Conservation (phyloP, 2,329 filamentous ascomycete genomes). For the Ceratocystis papillata region DNA sequence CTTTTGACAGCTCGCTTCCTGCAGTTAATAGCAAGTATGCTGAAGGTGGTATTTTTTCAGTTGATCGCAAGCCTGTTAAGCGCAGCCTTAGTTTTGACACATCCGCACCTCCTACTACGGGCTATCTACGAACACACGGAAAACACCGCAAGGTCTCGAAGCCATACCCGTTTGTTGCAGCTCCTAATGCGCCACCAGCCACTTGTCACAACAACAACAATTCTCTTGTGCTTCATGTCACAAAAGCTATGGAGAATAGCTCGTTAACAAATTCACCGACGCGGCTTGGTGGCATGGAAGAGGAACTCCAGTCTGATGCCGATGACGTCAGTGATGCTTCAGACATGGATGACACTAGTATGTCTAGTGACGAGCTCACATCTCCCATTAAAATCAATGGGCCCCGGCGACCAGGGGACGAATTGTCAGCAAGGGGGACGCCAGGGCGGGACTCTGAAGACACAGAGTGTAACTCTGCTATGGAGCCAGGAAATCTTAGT, state of each 20-base stretch:
- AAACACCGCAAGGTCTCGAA: slow-evolving; percentile 31
- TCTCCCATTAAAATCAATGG: slow-evolving; percentile 40
- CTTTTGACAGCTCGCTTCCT: slow-evolving; percentile 44
- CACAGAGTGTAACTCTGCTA: slow-evolving; percentile 38
- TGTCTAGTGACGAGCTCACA: slow-evolving; percentile 39
- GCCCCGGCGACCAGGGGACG: slow-evolving; percentile 37
- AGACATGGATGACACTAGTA: slow-evolving; percentile 46
- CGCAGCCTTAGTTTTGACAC: slow-evolving; percentile 29
- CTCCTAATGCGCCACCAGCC: background rate
- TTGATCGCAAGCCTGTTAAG: slow-evolving; percentile 31
- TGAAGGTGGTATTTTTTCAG: slow-evolving; percentile 45
- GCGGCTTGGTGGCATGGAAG: slow-evolving; percentile 31
- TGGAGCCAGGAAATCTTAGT: slow-evolving; percentile 41
- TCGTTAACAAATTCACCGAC: slow-evolving; percentile 34
- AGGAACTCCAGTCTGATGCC: slow-evolving; percentile 34
- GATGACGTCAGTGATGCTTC: slow-evolving; percentile 44
- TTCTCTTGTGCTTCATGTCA: slow-evolving; percentile 33
- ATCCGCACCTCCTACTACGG: slow-evolving; percentile 37
- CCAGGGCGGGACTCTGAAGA: slow-evolving; percentile 42
- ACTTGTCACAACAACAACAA: slow-evolving; percentile 22
- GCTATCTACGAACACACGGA: slow-evolving; percentile 40
- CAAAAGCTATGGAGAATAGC: slow-evolving; percentile 31
- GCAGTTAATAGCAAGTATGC: slow-evolving; percentile 50
- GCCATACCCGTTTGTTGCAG: slow-evolving; percentile 3
- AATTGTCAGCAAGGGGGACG: slow-evolving; percentile 42